phyloP scores from a whole-genome alignment of 1,284 basidiomycete genomes.

The Leccinum subrobustum region DNA sequence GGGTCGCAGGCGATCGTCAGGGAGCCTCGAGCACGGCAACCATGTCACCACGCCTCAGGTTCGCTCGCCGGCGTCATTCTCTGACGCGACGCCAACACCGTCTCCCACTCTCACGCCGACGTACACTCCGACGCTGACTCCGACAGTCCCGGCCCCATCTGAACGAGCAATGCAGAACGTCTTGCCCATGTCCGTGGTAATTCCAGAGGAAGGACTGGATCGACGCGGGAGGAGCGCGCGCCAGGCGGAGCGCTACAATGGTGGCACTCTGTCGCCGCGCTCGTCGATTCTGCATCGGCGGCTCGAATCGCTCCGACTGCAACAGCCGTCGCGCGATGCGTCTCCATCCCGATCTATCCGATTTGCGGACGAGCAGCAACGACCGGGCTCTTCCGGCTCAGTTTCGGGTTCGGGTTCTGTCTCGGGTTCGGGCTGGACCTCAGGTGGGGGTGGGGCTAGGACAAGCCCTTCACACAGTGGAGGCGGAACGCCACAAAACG shows the following conservation, averaged over 20 bases:
- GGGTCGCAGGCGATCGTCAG: constrained; percentile 12
- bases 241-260: constrained; percentile 14
- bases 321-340: constrained; percentile 23
- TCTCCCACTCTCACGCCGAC: neutral
- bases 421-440: neutral
- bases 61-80: neutral
- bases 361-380: constrained; percentile 29
- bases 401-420: neutral
- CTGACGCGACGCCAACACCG: constrained; percentile 2
- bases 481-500: constrained; percentile 14
- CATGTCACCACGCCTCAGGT: neutral
- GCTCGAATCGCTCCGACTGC: constrained; percentile 28
- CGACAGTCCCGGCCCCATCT: neutral
- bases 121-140: neutral
- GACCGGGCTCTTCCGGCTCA: constrained; percentile 8
- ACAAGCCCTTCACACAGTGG: constrained; percentile 19
- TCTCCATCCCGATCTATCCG: constrained; percentile 34
- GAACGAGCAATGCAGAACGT: constrained; percentile 8
- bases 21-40: constrained; percentile 12
- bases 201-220: constrained; percentile 1
- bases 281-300: constrained; percentile 31
- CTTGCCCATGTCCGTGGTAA: neutral
- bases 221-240: constrained; percentile 27
- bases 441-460: neutral
- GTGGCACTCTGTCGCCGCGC: constrained; percentile 17